These are phyloP conservation scores for Globisporangium spinosum DNA, from an alignment of 352 stramenopile genomes.

Conservation along the genomic window DNA sequence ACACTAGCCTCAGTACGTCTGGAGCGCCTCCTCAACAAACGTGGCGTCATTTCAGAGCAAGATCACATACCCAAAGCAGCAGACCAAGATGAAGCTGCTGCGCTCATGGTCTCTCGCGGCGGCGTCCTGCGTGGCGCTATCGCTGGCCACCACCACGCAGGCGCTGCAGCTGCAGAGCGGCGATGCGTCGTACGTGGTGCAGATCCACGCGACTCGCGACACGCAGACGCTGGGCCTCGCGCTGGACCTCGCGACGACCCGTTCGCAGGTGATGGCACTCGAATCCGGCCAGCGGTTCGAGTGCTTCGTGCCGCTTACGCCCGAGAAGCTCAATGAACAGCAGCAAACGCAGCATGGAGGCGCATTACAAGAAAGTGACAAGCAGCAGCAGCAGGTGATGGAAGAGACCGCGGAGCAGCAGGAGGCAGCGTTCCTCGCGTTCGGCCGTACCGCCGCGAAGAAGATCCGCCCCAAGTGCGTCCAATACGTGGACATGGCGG, in stretches of 20 bases:
- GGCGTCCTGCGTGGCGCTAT: neutral
- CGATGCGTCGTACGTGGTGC: slow-evolving; percentile 63
- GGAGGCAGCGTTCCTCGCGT: slow-evolving; percentile 33
- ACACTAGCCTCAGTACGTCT: no score
- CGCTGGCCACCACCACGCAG: neutral
- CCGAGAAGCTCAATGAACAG: slow-evolving; percentile 11
- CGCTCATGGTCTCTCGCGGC: slow-evolving; percentile 1
- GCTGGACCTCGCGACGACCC: slow-evolving; percentile 22
- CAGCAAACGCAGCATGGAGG: slow-evolving; percentile 1
- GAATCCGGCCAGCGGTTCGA: slow-evolving; percentile 64
- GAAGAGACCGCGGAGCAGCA: slow-evolving; percentile 12
- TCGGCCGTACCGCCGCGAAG: slow-evolving; percentile 44
- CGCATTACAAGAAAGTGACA: no score
- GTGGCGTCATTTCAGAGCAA: neutral
- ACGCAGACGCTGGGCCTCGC: slow-evolving; percentile 22
- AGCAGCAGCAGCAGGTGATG: neutral
- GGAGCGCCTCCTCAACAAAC: no score
- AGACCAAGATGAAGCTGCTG: neutral
- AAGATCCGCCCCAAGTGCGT: slow-evolving; percentile 67
- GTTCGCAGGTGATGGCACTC: slow-evolving; percentile 59
- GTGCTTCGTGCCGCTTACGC: slow-evolving; percentile 59
- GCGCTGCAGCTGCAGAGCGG: slow-evolving; percentile 15
- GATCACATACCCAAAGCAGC: neutral
- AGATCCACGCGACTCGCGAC: slow-evolving; percentile 51
- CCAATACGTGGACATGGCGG: slow-evolving; percentile 47